Base-by-base conservation (phyloP, 208 protist species). In the Leishmania guyanensis region DNA sequence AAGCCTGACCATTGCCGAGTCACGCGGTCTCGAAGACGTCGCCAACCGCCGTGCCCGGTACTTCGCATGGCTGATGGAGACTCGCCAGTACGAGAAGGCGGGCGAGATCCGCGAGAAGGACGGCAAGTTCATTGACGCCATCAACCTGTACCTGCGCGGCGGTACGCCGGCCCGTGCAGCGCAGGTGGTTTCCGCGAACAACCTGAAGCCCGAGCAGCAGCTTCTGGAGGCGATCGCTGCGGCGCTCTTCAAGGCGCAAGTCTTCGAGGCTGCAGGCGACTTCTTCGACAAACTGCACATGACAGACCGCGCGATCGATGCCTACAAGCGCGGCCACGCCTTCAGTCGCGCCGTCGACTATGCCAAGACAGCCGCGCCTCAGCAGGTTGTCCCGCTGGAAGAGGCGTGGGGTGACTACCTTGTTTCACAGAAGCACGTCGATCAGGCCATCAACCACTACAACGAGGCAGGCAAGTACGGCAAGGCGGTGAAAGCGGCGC, bases 391-490 rank as follows among this genome's bases (percentile, higher is more conserved):
- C 33, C 36, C 78, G 58, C 87, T 99, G 50, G 97, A 99, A 89
- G 95, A 99, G 84, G 91, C 91, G 82, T 99, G 98, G 98, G 99
- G 98, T 56, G 98, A 99, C 86, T 98, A 97, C 81, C 94, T 99
- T n/a, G 97, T 99, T 8, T 88, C 81, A n/a, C 94, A 98, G 83
- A 94, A 97, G 88, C 96, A 99, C 77, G 87, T 98, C 1, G 99
- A 99, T 83, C 92, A 97, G 77, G 98, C 99, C 20, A 99, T 99
- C 82, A 98, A 98, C 85, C 99, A 99, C 93, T 99, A 98, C 92
- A 97, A 98, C 81, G 98, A 99, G 91, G 95, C 98, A 0, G 93
- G 95, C 69, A 89, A 97, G 84, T 96, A 97, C 79, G 83, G 85
- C 81, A 99, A 99, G 93, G 99, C 99, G 17, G 96, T 99, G 80